Evolutionary conservation across 23 red algal genomes (phyloP).

Genomic region (Cyanidioschyzon merolae): DNA sequence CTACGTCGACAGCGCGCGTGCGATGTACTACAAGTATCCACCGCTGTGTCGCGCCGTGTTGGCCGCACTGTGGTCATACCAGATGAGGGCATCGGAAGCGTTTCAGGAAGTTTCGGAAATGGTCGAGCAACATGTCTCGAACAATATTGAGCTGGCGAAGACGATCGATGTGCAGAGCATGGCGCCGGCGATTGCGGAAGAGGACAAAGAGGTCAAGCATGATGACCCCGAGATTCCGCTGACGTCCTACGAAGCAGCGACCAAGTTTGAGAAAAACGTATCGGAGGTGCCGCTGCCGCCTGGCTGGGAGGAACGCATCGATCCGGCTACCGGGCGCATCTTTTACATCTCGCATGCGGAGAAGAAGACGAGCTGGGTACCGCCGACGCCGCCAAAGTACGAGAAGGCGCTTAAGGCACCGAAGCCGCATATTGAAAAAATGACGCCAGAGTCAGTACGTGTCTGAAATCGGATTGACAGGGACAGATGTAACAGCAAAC

Average conservation of each 20-base stretch:
- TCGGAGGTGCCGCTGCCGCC: constrained; percentile 19
- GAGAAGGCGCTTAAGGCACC: constrained; percentile 11
- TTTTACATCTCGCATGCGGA: constrained; percentile 27
- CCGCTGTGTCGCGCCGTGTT: background rate
- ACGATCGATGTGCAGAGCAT: constrained; percentile 10
- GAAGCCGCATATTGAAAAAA: background rate
- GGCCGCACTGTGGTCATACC: constrained; percentile 6
- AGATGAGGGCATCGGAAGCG: constrained; percentile 7
- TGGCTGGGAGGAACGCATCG: constrained; percentile 28
- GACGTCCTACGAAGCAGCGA: constrained; percentile 2
- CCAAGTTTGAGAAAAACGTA: background rate
- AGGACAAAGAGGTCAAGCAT: background rate
- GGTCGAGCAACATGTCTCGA: constrained; percentile 4
- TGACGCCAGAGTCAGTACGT: background rate
- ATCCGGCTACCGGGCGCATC: constrained; percentile 18
- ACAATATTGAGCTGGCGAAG: constrained; percentile 6
- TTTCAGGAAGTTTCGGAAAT: constrained; percentile 2
- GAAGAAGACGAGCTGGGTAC: constrained; percentile 20
- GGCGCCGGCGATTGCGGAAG: background rate
- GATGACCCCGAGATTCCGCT: constrained; percentile 1
- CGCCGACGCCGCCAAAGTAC: constrained; percentile 19
- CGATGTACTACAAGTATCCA: constrained; percentile 12
- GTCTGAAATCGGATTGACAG: background rate
- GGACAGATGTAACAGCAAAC: background rate
- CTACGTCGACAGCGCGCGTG: constrained; percentile 17